These are phyloP conservation scores for Calonectria henricotiae DNA, from an alignment of 2,329 filamentous ascomycete genomes.

Conservation along the genomic window DNA sequence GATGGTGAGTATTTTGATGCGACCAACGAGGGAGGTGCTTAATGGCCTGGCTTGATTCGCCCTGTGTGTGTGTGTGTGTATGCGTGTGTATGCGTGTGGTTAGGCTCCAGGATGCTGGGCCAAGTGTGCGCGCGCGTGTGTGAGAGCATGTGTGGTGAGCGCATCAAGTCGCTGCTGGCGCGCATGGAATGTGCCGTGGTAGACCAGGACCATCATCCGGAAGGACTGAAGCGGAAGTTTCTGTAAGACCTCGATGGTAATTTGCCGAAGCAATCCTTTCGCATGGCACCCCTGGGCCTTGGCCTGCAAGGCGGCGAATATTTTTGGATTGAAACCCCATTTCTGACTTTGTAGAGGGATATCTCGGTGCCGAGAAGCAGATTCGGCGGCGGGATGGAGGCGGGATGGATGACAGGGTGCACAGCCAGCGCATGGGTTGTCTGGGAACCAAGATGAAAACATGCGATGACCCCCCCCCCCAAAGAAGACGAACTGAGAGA, in stretches of 20 bases:
- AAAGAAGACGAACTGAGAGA: slow-evolving; percentile 29
- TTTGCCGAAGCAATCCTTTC: slow-evolving; percentile 24
- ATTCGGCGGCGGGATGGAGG: slow-evolving; percentile 17
- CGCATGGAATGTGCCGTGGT: slow-evolving; percentile 18
- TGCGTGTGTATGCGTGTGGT: neutral
- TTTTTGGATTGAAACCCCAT: slow-evolving; percentile 13
- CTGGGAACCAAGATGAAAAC: slow-evolving; percentile 20
- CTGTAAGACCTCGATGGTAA: slow-evolving; percentile 25
- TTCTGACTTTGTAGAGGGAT: slow-evolving; percentile 23
- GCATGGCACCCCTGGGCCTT: slow-evolving; percentile 19
- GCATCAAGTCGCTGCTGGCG: slow-evolving; percentile 32
- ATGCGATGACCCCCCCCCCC: slow-evolving; percentile 17
- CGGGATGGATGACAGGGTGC: slow-evolving; percentile 25
- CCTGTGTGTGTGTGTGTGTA: neutral
- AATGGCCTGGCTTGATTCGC: slow-evolving; percentile 1
- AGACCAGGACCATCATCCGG: slow-evolving; percentile 4
- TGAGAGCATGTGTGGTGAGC: slow-evolving; percentile 8
- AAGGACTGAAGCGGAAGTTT: slow-evolving; percentile 19
- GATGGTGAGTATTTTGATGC: neutral
- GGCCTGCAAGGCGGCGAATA: slow-evolving; percentile 25
- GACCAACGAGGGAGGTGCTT: slow-evolving; percentile 5
- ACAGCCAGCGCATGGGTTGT: slow-evolving; percentile 16
- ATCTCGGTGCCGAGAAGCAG: slow-evolving; percentile 33
- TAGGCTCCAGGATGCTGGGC: slow-evolving; percentile 3
- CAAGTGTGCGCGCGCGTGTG: slow-evolving; percentile 10